Conservation (phyloP, 192 early-diverging fungal genomes). For the Martensiomyces pterosporus region DNA sequence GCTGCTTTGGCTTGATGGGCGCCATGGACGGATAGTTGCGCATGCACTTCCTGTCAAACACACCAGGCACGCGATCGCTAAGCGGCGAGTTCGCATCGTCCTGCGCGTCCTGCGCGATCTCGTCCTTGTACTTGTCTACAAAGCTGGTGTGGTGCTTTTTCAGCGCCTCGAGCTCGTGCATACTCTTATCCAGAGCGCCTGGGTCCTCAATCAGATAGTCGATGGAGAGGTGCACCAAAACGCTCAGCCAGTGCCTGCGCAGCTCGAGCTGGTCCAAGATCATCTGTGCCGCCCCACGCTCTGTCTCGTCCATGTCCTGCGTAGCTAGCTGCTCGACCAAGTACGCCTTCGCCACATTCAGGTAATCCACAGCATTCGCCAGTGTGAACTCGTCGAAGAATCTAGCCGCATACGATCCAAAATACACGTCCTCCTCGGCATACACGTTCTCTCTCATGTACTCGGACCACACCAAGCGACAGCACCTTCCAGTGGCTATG, state of each 20-base stretch:
- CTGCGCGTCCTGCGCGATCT: no score
- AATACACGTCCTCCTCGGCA: constrained; percentile 38
- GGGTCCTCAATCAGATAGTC: constrained; percentile 16
- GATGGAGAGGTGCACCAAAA: constrained; percentile 8
- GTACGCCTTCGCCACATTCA: constrained; percentile 8
- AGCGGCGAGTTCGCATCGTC: not conserved
- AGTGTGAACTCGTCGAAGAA: constrained; percentile 24
- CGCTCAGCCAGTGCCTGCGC: constrained; percentile 23
- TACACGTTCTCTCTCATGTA: constrained; percentile 31
- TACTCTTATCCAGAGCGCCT: constrained; percentile 3
- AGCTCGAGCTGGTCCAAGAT: constrained; percentile 14
- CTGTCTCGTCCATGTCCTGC: not conserved
- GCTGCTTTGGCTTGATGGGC: constrained; percentile 31
- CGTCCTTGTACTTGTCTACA: not conserved
- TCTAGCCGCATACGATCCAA: constrained; percentile 6
- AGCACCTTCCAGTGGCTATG: constrained; percentile 23
- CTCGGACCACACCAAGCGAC: constrained; percentile 31
- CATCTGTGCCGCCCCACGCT: constrained; percentile 2
- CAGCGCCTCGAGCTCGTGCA: constrained; percentile 7
- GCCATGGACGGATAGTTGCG: constrained; percentile 30
- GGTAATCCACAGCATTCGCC: constrained; percentile 3
- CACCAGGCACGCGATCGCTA: constrained; percentile 12
- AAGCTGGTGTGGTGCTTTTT: not conserved
- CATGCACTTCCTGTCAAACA: constrained; percentile 43
- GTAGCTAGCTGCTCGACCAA: not conserved